phyloP scores from a whole-genome alignment of 345 rosid genomes.

The Camelina neglecta region DNA sequence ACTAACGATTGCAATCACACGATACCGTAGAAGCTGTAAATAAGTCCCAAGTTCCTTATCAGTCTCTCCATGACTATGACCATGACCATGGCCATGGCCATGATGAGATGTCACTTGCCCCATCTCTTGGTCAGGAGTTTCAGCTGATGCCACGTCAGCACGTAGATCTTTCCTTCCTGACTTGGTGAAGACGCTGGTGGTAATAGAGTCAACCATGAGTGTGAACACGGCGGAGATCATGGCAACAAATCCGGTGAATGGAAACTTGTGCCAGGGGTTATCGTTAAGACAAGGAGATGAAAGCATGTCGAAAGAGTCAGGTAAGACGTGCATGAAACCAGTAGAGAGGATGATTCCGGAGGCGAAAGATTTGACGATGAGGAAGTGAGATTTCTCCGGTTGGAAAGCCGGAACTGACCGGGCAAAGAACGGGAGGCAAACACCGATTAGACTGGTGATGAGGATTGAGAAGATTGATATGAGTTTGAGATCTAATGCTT shows the following conservation, averaged over 20 bases:
- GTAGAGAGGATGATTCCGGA: slow-evolving; percentile 63
- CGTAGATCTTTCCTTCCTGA: background rate
- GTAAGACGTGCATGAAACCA: slow-evolving; percentile 59
- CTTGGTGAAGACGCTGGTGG: slow-evolving; percentile 50
- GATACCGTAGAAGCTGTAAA: slow-evolving; percentile 53
- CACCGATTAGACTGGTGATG: slow-evolving; percentile 54
- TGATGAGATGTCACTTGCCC: slow-evolving; percentile 11
- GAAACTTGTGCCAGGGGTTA: slow-evolving; percentile 57
- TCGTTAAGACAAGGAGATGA: slow-evolving; percentile 52
- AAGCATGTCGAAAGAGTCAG: slow-evolving; percentile 55
- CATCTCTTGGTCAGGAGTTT: slow-evolving; percentile 41
- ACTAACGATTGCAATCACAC: slow-evolving; percentile 52
- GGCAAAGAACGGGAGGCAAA: slow-evolving; percentile 56
- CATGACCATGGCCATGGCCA: slow-evolving; percentile 52
- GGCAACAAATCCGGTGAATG: slow-evolving; percentile 55
- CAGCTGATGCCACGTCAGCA: slow-evolving; percentile 24
- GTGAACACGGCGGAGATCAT: slow-evolving; percentile 55
- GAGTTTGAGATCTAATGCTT: slow-evolving; percentile 46
- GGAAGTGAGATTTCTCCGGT: slow-evolving; percentile 53
- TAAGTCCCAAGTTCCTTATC: slow-evolving; percentile 26
- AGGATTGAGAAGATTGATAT: slow-evolving; percentile 56
- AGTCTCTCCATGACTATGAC: slow-evolving; percentile 20
- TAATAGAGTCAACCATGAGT: slow-evolving; percentile 56
- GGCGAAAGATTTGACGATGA: slow-evolving; percentile 59
- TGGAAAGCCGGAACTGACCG: slow-evolving; percentile 44